Percentiles rank a stretch among this genome's conserved stretches.
Conservation (phyloP, 805 yeast species). For the Wickerhamiella azyma region DNA sequence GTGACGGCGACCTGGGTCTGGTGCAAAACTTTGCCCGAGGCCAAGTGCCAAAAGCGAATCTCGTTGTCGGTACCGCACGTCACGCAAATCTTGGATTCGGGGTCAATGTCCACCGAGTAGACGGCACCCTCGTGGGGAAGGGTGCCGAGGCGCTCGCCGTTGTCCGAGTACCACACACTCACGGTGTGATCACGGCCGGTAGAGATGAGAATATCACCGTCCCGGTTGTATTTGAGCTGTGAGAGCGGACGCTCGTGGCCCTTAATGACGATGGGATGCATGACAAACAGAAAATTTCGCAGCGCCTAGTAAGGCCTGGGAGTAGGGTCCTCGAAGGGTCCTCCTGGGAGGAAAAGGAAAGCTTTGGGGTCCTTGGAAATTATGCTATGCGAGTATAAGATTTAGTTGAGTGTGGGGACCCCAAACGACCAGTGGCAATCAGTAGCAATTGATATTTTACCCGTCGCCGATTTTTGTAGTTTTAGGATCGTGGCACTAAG, state of each 20-base stretch:
- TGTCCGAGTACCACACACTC: slow-evolving; percentile 84
- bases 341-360: background rate
- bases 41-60: slow-evolving; percentile 71
- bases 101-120: slow-evolving; percentile 83
- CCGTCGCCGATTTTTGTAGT: slow-evolving; percentile 3
- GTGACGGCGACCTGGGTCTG: slow-evolving; percentile 71
- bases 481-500: slow-evolving; percentile 8
- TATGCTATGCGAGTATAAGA: no score
- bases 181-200: slow-evolving; percentile 80
- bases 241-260: slow-evolving; percentile 98
- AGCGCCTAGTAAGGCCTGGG: no score
- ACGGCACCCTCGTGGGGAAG: slow-evolving; percentile 88
- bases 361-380: background rate
- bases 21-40: slow-evolving; percentile 60
- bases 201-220: slow-evolving; percentile 87
- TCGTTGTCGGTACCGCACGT: slow-evolving; percentile 89
- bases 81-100: slow-evolving; percentile 48
- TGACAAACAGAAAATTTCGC: slow-evolving; percentile 5
- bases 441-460: slow-evolving; percentile 20
- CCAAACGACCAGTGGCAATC: slow-evolving; percentile 39
- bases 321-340: no score
- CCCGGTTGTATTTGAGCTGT: slow-evolving; percentile 87
- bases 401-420: slow-evolving; percentile 13
- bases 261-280: slow-evolving; percentile 32
- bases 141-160: slow-evolving; percentile 95